Percentiles rank a stretch among this genome's conserved stretches.
Conservation (phyloP, 352 stramenopile genomes). For the Phytophthora tentaculata region DNA sequence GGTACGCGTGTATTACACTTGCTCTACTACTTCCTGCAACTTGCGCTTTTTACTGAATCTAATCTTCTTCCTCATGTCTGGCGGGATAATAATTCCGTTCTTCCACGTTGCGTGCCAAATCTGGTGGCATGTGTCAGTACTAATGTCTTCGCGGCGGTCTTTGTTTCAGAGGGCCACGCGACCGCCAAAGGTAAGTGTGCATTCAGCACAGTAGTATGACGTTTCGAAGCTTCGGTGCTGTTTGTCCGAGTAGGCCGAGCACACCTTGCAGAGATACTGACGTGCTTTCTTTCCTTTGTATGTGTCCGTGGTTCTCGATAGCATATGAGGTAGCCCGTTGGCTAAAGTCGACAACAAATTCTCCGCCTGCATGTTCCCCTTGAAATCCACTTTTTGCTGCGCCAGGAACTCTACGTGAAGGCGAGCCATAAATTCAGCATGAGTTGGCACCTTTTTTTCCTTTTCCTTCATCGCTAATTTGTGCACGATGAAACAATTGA, state of each 20-base stretch:
- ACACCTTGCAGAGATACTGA: too few species aligned
- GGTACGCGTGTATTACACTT: too few species aligned
- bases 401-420: constrained; percentile 19
- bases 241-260: constrained; percentile 18
- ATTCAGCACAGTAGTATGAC: constrained; percentile 20
- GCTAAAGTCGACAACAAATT: constrained; percentile 13
- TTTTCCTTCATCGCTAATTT: constrained; percentile 11
- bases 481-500: constrained; percentile 35
- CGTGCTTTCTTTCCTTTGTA: too few species aligned
- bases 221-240: constrained; percentile 20
- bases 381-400: constrained; percentile 15
- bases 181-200: constrained; percentile 4
- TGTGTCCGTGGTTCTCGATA: constrained; percentile 13
- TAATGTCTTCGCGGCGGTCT: not conserved
- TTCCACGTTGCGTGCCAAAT: constrained; percentile 24
- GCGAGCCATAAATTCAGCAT: constrained; percentile 15
- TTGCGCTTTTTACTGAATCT: constrained; percentile 20
- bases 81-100: constrained; percentile 8
- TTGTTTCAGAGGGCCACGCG: constrained; percentile 23
- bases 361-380: constrained; percentile 15
- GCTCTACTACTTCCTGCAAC: not conserved
- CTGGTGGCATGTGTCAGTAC: constrained; percentile 17
- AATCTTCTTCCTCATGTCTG: constrained; percentile 13
- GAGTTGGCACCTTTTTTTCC: constrained; percentile 7
- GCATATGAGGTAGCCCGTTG: not conserved